Conservation (phyloP, 2,329 filamentous ascomycete genomes). For the Ceratocystis eucalypticola region DNA sequence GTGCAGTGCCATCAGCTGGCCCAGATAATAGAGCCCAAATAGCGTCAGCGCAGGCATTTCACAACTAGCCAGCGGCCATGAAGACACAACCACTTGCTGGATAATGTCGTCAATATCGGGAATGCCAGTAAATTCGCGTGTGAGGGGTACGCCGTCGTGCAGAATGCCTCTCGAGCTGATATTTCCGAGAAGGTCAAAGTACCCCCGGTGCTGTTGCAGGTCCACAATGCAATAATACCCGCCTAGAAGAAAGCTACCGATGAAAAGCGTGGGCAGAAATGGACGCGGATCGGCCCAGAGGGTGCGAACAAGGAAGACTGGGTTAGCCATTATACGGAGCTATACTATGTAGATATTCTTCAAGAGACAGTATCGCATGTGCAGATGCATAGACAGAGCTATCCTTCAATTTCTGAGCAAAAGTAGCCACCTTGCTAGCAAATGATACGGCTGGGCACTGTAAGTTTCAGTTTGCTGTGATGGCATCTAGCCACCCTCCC, state of each 20-base stretch:
- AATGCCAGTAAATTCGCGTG: conserved; percentile 20
- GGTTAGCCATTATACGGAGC: conserved; percentile 3
- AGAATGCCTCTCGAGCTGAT: not conserved
- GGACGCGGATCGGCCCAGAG: conserved; percentile 15
- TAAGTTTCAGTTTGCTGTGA: too few relatives aligned
- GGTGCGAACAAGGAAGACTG: conserved; percentile 9
- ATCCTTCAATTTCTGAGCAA: too few relatives aligned
- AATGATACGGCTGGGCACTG: too few relatives aligned
- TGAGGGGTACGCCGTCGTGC: conserved; percentile 9
- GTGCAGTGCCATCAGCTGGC: conserved; percentile 22
- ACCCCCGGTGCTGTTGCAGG: conserved; percentile 9
- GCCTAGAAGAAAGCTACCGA: conserved; percentile 7
- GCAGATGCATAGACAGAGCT: too few relatives aligned
- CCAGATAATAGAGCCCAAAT: conserved; percentile 21
- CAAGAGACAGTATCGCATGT: too few relatives aligned
- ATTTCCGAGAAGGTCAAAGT: conserved; percentile 1
- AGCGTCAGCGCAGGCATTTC: conserved; percentile 18
- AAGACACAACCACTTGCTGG: conserved; percentile 20
- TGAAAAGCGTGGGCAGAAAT: conserved; percentile 11
- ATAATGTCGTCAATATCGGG: conserved; percentile 20
- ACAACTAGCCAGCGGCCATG: conserved; percentile 20
- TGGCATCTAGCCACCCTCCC: too few relatives aligned
- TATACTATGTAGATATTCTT: not conserved
- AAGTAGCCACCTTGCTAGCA: too few relatives aligned
- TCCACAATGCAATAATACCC: conserved; percentile 9